Evolutionary conservation across 2,329 filamentous ascomycete species (phyloP), one percentile per base, ranked within the genome.

Genomic region (Parafenestella ontariensis): DNA sequence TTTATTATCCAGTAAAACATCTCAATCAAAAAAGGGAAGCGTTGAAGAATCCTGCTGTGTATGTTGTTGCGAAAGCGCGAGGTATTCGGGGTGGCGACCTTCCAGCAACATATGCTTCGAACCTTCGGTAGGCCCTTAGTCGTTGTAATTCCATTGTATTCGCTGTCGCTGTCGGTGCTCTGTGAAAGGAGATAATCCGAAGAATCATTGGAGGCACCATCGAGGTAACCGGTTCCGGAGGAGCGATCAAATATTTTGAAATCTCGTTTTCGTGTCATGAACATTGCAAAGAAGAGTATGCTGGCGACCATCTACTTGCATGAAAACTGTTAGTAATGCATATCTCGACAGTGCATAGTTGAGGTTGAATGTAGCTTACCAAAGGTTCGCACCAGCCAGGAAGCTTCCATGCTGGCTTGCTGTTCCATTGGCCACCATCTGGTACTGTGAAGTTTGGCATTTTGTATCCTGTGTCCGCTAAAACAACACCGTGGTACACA

Each of bases 1-100:
- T 87, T 89, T 62, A 89, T 79, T 39, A 83, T 80, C 87, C 87
- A 90, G 76, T 90, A 90, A 71, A 89, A 89, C 86, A 90, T 89
- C 72, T 90, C 87, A 44, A 90, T 81, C 49, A 90, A 72, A 68
- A 90, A 90, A 4, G 88, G 87, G 61, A 86, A 89, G 66, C 87
- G 87, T 69, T 88, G 84, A 54, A 89, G 77, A 50, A 89, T 79
- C 23, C 86, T 80, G 56, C 84, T 87, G 70, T 89, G 87, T 44
- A 83, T 70, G 68, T 88, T 75, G 55, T 82, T 79, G 34, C 81
- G 79, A 71, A 87, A 89, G n/a, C 84, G 81, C 3, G 83, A 83
- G 2, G 85, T 83, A 64, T 87, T 87, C 10, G 85, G 85, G 5
- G 81, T 87, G 9, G 74, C 67, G 53, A 85, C 68, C 17, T 79